Base-by-base conservation (phyloP, 2,329 filamentous ascomycete species). In the Alternaria infectoria region DNA sequence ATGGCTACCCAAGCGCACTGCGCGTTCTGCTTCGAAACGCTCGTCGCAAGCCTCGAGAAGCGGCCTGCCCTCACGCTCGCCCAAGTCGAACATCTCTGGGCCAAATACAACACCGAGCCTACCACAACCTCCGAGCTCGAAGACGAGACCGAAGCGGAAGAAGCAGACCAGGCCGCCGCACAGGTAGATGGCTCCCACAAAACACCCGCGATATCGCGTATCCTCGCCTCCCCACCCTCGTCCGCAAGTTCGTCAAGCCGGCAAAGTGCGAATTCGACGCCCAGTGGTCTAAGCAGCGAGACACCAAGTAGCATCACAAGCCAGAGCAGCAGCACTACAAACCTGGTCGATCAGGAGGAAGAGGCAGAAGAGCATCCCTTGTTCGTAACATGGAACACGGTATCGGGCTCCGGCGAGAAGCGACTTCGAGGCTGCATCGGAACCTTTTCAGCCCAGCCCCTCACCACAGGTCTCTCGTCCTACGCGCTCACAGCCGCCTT, bases 381-480 rank as follows among this genome's bases (percentile, higher is more conserved):
- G 43, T 98, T 98, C 78, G 92, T 99, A 50, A 97, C 94, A 8
- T 98, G 95, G 94, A 97, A 97, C 82, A 93, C 88, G 0, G 72
- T 93, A 58, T 88, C 87, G 12, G 19, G 43, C 8, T 83, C 78
- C 57, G 69, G 88, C 26, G 82, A 88, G 68, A 89, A 90, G 77
- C 87, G 86, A 23, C 87, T 99, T 45, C 90, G 96, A 63, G 96
- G 96, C 63, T 99, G 96, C 84, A 98, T 99, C 77, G 96, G 96
- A 70, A 99, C 95, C 23, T 65, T 65, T 57, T 49, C 57, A 21
- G 44, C 62, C 9, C 59, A 51, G 13, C 40, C 62, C 15, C 62
- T 65, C 28, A 13, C 62, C 55, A 59, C 36, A 5, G 62, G 62
- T 5, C 59, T 65, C 11, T 62, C 55, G 11, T 59, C 56, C 6